Evolutionary conservation across 1,284 basidiomycete species (phyloP), one percentile per base, ranked within the genome.

Genomic region (Microbotryum intermedium): DNA sequence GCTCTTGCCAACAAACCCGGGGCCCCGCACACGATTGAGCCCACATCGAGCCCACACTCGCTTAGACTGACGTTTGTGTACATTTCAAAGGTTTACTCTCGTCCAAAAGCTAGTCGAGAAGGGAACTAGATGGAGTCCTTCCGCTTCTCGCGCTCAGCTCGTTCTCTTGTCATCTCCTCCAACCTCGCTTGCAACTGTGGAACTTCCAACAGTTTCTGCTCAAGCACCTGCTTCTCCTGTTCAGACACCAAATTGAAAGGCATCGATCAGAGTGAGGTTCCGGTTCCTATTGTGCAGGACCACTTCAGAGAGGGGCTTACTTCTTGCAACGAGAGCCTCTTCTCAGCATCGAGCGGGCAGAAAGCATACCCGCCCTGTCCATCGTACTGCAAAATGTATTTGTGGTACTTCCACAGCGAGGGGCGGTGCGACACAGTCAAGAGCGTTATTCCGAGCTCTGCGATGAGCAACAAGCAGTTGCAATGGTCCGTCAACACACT

Each of bases 321-420:
- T 28, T 94, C 90, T 75, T 97, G 91, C 54, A 97, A 77, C 1
- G 87, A 88, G 51, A 97, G 78, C 26, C 95, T 83, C 75, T 86
- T 88, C 76, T 95, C 90, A 10, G 91, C 88, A 71, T 97, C 88
- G 34, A 98, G 79, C 72, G 89, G 85, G 21, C 70, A 90, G 85
- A 97, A 82, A 43, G 79, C 75, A 66, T 81, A 81, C 1, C 78
- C 77, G 47, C 80, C 80, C 67, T 79, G 76, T 7, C 80, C 80
- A 58, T 80, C 71, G 64, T 74, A 72, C 65, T 76, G 60, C 61
- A 97, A 77, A 61, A 97, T 92, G 74, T 87, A 86, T 28, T 84
- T 83, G 75, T 98, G 93, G 73, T 95, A 79, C 68, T 91, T 90
- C 91, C 92, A 97, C 66, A 97, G 76, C 43, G 88, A 91, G 13